Evolutionary conservation across 78 protist species (phyloP), one percentile per base, ranked within the genome.

Genomic region (Polysphondylium violaceum): DNA sequence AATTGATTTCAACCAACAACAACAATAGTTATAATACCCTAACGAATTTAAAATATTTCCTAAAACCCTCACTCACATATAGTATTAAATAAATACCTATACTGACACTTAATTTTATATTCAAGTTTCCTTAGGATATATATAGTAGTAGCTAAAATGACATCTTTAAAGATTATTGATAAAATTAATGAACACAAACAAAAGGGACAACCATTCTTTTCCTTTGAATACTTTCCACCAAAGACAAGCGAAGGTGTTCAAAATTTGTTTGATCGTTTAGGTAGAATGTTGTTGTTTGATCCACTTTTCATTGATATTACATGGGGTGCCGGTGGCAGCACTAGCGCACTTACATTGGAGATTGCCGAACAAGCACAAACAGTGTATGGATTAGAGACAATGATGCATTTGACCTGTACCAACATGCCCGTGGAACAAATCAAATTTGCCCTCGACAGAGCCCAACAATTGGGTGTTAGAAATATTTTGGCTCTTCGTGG

Each of bases 401-500:
- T 61, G 94, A 76, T 96, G 92, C 98, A 97, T 63, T 16, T 97
- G 63, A 96, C 98, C 25, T 93, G 97, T 90, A 81, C 96, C 27
- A 92, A 87, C 64, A 72, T 74, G 95, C 9, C 79, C n/a, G 27
- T 16, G n/a, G 95, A 38, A 56, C 4, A 58, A 33, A 50, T 97
- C 31, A 6, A 31, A 12, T 44, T 17, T 2, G 87, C 91, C 6
- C 93, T 97, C n/a, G n/a, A 35, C 25, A 29, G 1, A 53, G 88
- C 95, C 16, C 53, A 47, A 47, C 53, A 63, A 17, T 12, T 50
- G 33, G 98, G 99, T 60, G 68, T 98, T 25, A 96, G 86, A 35
- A 98, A 97, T 90, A 93, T 98, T 35, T 69, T 97, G 21, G 98
- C 98, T 1, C 79, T 98, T 23, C 92, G 99, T 11, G 99, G 99